Percentiles rank a stretch among this genome's conserved stretches.
Evolutionary conservation across 2,329 filamentous ascomycete genomes (phyloP).

Genomic region (Dactylellina cionopaga): DNA sequence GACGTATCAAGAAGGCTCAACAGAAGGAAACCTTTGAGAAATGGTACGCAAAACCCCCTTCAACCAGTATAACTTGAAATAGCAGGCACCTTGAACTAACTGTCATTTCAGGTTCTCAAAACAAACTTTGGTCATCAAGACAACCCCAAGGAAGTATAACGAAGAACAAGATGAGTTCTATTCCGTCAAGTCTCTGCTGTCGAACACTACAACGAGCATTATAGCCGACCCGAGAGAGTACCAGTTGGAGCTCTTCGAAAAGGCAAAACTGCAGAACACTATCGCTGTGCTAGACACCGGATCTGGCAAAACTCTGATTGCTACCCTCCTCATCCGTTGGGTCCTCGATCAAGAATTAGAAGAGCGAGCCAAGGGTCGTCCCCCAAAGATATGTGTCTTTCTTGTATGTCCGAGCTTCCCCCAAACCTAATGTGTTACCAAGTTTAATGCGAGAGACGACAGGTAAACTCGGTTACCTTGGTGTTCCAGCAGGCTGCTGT

Average conservation of each 20-base stretch:
- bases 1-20: constrained; percentile 22
- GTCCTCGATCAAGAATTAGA: constrained; percentile 80
- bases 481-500: constrained; percentile 90
- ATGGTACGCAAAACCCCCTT: constrained; percentile 19
- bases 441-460: not conserved
- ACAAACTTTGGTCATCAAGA: constrained; percentile 17
- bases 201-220: constrained; percentile 64
- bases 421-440: not conserved
- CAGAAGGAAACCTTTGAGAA: constrained; percentile 41
- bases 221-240: constrained; percentile 87
- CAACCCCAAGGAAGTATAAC: constrained; percentile 14
- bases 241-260: constrained; percentile 89
- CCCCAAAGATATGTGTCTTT: constrained; percentile 80
- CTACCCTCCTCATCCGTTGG: constrained; percentile 82
- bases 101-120: constrained; percentile 19
- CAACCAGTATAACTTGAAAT: not conserved
- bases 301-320: constrained; percentile 95
- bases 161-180: constrained; percentile 35
- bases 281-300: constrained; percentile 96
- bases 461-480: constrained; percentile 85
- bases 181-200: constrained; percentile 28
- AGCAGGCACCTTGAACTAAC: not conserved
- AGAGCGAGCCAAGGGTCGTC: constrained; percentile 69
- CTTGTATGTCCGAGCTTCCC: constrained; percentile 66
- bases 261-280: constrained; percentile 82